Conservation (phyloP, 2,329 filamentous ascomycete species). For the Phaeophleospora eucalypticola region DNA sequence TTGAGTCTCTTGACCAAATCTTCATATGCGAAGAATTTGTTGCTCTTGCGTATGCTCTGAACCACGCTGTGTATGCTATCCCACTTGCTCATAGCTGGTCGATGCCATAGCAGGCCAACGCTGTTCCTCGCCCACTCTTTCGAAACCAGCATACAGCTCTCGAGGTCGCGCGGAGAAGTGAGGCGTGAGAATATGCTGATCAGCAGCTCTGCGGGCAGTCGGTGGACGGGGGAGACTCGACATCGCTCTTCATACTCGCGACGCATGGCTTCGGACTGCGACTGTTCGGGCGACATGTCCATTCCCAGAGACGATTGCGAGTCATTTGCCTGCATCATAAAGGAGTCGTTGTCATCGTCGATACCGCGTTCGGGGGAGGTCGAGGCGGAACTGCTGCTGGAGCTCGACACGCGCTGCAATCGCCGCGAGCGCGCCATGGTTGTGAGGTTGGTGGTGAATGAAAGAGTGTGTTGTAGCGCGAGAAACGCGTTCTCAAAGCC, state of each 20-base stretch:
- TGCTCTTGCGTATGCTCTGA: conserved; percentile 64
- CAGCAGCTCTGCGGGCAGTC: conserved; percentile 88
- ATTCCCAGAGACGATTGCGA: conserved; percentile 87
- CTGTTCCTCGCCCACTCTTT: conserved; percentile 89
- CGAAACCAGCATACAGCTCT: conserved; percentile 89
- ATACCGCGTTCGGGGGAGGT: conserved; percentile 71
- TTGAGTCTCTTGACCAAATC: conserved; percentile 91
- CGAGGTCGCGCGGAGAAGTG: conserved; percentile 65
- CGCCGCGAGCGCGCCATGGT: conserved; percentile 27
- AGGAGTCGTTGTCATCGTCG: conserved; percentile 92
- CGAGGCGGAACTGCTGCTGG: conserved; percentile 58
- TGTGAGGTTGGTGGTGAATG: neutral
- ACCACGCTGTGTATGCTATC: conserved; percentile 76
- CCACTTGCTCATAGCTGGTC: conserved; percentile 87
- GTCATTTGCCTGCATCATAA: conserved; percentile 76
- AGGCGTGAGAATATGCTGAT: conserved; percentile 89
- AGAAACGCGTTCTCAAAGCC: too few species aligned
- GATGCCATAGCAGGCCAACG: conserved; percentile 91
- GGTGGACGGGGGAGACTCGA: conserved; percentile 73
- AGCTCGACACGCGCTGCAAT: conserved; percentile 30
- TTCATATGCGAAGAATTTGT: conserved; percentile 84
- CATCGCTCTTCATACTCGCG: conserved; percentile 57
- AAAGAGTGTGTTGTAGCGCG: too few species aligned
- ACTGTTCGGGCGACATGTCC: conserved; percentile 48
- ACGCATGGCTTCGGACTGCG: conserved; percentile 63